Evolutionary conservation across 2,329 filamentous ascomycete genomes (phyloP), one percentile per base, ranked within the genome.

Genomic region (Clarireedia monteithiana): DNA sequence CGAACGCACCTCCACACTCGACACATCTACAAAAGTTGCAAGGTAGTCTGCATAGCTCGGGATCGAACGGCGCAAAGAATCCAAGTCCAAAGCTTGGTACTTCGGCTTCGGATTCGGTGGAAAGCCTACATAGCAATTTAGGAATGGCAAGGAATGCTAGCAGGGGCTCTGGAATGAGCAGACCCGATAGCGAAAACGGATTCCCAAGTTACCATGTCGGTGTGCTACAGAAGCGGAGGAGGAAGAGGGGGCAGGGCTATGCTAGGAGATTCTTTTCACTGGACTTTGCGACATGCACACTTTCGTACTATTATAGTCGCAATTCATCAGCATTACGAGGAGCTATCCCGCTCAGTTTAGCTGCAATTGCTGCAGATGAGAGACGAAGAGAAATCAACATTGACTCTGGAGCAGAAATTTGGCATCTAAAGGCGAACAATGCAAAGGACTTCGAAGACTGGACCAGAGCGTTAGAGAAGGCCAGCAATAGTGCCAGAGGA

Each of bases 241-340:
- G 94, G 58, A 97, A 96, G 80, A 86, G 89, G 74, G 91, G 91
- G 47, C 94, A 97, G 71, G 92, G 92, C 45, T 95, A 91, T 71
- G 94, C 94, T 5, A 83, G 89, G 56, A 83, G 94, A 39, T 99
- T 94, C 77, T 99, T 99, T 73, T 96, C 92, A 0, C 78, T 99
- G 54, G 94, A 99, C 70, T 97, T 91, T 69, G 91, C 88, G 4
- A 91, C 92, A 0, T 95, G 89, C 59, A 97, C 94, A 0, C 76
- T 99, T 34, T 97, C 94, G 0, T 99, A 99, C 74, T 99, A 96
- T 69, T 89, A 95, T 68, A 94, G 92, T 70, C 86, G 90, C 47
- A 92, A 95, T 68, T 96, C 92, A 5, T 95, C 92, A 5, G 91
- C 92, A 1, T 77, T 99, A 45, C 84, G 94, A 58, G 94, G 94